Evolutionary conservation across 371 early-diverging fungal genomes (phyloP), one percentile per base, ranked within the genome.

Genomic region (Apophysomyces elegans): DNA sequence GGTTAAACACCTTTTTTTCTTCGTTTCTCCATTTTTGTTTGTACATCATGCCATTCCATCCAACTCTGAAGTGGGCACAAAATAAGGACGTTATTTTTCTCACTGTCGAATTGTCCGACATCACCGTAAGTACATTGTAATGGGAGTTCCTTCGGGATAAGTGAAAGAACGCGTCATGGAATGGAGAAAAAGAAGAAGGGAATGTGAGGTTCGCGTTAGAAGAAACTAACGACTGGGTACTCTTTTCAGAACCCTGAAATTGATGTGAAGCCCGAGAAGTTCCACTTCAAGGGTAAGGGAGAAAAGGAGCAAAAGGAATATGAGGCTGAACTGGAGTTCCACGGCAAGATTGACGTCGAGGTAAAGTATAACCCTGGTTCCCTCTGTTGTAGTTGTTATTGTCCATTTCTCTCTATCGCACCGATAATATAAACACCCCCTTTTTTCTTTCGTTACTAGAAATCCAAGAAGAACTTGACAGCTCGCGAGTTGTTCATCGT

Each of bases 31-130:
- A 26, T 26, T 26, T 26, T 26, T 26, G 26, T 26, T 26, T 61
- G 59, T 26, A 47, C 36, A 60, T 32, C 38, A 83, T 83, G 83
- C 62, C 80, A 62, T 78, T 82, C 56, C 77, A 79, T 76, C 92
- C 91, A 63, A 84, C 88, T 73, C 91, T 96, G 45, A 89, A 94
- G 66, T 98, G 97, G 97, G 98, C 98, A 47, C 96, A 98, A 76
- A 88, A 93, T 73, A 80, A 83, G 43, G 86, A 93, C 67, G 74
- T 90, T 56, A 64, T 97, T 67, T 97, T 86, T 77, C 70, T 98
- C 57, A 98, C 98, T 16, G 85, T 98, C 67, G 86, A 93, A 59
- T 72, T 96, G 21, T 60, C 83, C 62, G 97, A 98, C 68, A 81
- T 91, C 43, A 85, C 83, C 65, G 83, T 83, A 76, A 62, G 64